Evolutionary conservation across 1,284 basidiomycete genomes (phyloP).

Genomic region (Apiotrichum porosum): DNA sequence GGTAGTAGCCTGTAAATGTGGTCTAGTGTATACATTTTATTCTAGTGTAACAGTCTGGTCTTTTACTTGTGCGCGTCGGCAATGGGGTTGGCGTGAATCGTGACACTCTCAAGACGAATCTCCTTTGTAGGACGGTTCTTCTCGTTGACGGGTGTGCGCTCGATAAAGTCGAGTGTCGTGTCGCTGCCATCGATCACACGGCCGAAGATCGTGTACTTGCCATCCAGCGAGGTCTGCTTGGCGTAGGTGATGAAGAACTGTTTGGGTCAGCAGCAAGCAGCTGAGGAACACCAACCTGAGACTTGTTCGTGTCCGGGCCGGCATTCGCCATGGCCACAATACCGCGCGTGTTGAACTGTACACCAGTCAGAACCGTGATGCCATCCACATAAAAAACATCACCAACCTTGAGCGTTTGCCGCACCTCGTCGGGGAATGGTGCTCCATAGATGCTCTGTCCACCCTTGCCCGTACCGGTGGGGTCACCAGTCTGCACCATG

Average conservation of each 20-base stretch:
- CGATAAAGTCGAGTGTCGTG: slow-evolving; percentile 81
- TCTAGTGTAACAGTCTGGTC: neutral
- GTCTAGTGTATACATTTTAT: slow-evolving; percentile 1
- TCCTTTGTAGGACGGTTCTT: slow-evolving; percentile 85
- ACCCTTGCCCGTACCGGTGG: slow-evolving; percentile 59
- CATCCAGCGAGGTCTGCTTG: slow-evolving; percentile 86
- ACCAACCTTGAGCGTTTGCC: slow-evolving; percentile 87
- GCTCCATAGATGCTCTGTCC: slow-evolving; percentile 58
- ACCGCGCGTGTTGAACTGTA: slow-evolving; percentile 84
- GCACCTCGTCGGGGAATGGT: slow-evolving; percentile 82
- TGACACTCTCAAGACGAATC: slow-evolving; percentile 73
- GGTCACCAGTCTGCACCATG: slow-evolving; percentile 87
- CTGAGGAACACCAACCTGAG: slow-evolving; percentile 46
- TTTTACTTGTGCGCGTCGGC: slow-evolving; percentile 37
- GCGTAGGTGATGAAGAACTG: slow-evolving; percentile 89
- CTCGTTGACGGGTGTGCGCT: slow-evolving; percentile 79
- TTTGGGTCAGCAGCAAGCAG: neutral
- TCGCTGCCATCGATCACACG: slow-evolving; percentile 90
- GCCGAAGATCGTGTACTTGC: slow-evolving; percentile 94
- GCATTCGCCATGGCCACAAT: slow-evolving; percentile 97
- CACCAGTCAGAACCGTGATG: neutral
- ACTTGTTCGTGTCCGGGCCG: slow-evolving; percentile 88
- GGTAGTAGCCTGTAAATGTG: neutral
- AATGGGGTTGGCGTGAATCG: slow-evolving; percentile 87
- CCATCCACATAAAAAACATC: too few species aligned